Percentiles rank a stretch among this genome's conserved stretches.
Conservation (phyloP, 768 basidiomycete species). For the Cyclocybe aegerita region DNA sequence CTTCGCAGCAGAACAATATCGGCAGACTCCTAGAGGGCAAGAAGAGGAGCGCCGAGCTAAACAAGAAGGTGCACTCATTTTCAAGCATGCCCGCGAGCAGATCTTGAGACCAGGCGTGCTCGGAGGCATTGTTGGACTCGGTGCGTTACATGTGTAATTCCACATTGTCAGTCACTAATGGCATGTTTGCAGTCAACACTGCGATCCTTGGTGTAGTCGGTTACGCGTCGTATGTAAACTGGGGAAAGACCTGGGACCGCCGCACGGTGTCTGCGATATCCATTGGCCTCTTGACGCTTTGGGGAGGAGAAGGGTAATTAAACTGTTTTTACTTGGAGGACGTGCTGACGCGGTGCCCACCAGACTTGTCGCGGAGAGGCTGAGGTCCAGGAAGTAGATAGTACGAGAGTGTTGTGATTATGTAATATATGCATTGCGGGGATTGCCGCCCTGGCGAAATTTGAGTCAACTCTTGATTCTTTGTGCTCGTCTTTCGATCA, state of each 20-base stretch:
- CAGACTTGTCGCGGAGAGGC: slow-evolving; percentile 10
- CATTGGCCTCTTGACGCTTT: slow-evolving; percentile 58
- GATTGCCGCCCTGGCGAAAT: not conserved
- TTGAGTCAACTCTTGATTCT: not conserved
- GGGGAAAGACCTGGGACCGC: slow-evolving; percentile 70
- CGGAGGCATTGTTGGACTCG: slow-evolving; percentile 59
- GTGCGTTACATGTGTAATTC: slow-evolving; percentile 36
- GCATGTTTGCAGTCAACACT: slow-evolving; percentile 50
- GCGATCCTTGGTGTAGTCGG: slow-evolving; percentile 62
- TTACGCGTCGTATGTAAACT: slow-evolving; percentile 63
- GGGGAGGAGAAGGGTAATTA: slow-evolving; percentile 66
- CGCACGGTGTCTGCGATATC: slow-evolving; percentile 56
- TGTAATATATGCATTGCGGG: no score
- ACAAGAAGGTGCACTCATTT: slow-evolving; percentile 55
- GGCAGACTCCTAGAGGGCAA: slow-evolving; percentile 56
- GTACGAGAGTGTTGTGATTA: not conserved
- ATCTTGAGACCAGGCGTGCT: slow-evolving; percentile 65
- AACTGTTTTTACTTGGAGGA: no score
- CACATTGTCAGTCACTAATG: not conserved
- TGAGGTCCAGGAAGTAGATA: not conserved
- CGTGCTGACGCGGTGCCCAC: not conserved
- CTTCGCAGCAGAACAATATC: slow-evolving; percentile 58
- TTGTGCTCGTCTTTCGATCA: slow-evolving; percentile 1
- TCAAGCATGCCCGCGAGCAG: slow-evolving; percentile 52
- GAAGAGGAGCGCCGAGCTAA: slow-evolving; percentile 56